A percentile compares a stretch with the other conserved stretches of the same genome.
phyloP scores from a whole-genome alignment of 805 yeast species.

The Schwanniomyces sp. region DNA sequence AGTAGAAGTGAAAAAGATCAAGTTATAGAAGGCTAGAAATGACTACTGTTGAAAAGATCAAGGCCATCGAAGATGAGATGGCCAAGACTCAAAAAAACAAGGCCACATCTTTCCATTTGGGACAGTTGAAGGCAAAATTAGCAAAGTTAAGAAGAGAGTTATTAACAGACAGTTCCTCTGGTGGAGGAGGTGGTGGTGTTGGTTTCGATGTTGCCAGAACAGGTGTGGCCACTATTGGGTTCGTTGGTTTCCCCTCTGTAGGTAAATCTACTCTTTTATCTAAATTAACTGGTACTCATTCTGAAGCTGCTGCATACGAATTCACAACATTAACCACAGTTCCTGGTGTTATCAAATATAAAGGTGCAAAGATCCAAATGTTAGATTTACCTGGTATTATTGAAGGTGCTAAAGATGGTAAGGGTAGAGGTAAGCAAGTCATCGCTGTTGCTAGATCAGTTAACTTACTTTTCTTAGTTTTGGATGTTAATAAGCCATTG shows the following conservation, averaged over 20 bases:
- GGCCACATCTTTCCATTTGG: conserved; percentile 96
- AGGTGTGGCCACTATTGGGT: conserved; percentile 96
- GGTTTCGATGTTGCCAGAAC: conserved; percentile 99
- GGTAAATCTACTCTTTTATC: conserved; percentile 84
- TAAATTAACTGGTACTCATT: conserved; percentile 90
- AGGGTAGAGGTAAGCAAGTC: conserved; percentile 93
- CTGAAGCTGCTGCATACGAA: conserved; percentile 98
- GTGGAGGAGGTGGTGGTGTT: conserved; percentile 87
- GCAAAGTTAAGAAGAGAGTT: conserved; percentile 95
- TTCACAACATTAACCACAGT: conserved; percentile 97
- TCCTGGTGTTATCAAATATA: conserved; percentile 92
- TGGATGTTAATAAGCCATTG: conserved; percentile 95
- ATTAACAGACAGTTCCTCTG: conserved; percentile 58
- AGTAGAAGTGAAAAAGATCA: background rate
- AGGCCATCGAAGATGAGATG: conserved; percentile 96
- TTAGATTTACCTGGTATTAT: conserved; percentile 87
- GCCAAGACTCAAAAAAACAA: conserved; percentile 96
- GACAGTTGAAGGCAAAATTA: conserved; percentile 93
- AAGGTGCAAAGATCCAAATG: conserved; percentile 98
- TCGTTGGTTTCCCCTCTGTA: conserved; percentile 97
- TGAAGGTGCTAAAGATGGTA: conserved; percentile 90
- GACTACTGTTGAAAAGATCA: conserved; percentile 61
- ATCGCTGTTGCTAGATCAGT: conserved; percentile 99
- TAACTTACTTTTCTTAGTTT: conserved; percentile 85
- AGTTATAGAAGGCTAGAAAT: conserved; percentile 12